Evolutionary conservation across 805 yeast genomes (phyloP).

Genomic region (Lipomyces yamadae): DNA sequence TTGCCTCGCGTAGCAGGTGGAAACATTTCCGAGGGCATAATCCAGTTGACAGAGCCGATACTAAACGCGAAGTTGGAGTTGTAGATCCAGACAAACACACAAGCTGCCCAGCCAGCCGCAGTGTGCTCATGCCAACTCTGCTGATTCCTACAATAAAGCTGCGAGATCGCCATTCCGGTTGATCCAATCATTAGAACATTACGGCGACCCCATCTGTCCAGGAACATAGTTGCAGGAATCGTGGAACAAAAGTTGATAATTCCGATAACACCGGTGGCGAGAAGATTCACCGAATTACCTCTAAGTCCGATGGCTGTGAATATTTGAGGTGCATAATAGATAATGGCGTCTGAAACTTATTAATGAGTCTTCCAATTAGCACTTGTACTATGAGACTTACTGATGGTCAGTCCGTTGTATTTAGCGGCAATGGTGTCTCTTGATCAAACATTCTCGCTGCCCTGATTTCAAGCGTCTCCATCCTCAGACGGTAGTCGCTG

Average conservation of each 20-base stretch:
- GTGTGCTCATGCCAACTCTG: slow-evolving; percentile 27
- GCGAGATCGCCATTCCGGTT: slow-evolving; percentile 55
- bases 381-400: too few relatives aligned
- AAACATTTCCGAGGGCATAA: slow-evolving; percentile 64
- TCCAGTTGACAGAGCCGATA: neutral
- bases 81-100: slow-evolving; percentile 36
- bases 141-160: slow-evolving; percentile 41
- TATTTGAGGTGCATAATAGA: slow-evolving; percentile 54
- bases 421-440: too few relatives aligned
- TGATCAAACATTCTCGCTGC: too few relatives aligned
- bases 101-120: slow-evolving; percentile 34
- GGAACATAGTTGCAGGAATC: slow-evolving; percentile 57
- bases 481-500: too few relatives aligned
- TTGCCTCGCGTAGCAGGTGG: slow-evolving; percentile 71
- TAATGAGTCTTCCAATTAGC: too few relatives aligned
- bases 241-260: slow-evolving; percentile 53
- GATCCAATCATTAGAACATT: slow-evolving; percentile 64
- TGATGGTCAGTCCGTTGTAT: too few relatives aligned
- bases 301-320: slow-evolving; percentile 55
- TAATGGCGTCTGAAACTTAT: slow-evolving; percentile 34
- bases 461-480: too few relatives aligned
- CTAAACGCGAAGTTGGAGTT: slow-evolving; percentile 22
- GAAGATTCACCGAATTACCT: slow-evolving; percentile 52
- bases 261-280: slow-evolving; percentile 54
- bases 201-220: slow-evolving; percentile 72